Conservation (phyloP, 257 asterid species). For the Agastache rugosa region DNA sequence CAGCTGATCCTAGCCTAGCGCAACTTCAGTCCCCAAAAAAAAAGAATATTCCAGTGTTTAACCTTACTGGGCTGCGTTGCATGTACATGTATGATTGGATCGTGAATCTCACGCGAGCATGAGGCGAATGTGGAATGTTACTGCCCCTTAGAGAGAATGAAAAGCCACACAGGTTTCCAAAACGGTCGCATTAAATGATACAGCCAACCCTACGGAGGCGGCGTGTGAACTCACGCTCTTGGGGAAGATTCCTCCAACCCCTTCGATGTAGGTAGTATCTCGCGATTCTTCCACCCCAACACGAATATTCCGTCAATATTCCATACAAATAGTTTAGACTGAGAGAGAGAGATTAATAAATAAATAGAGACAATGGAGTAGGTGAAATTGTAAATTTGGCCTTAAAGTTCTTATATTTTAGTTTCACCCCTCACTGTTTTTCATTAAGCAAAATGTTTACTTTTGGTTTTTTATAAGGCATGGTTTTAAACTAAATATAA, state of each 20-base stretch:
- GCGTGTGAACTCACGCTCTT: constrained; percentile 30
- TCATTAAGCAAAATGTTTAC: background rate
- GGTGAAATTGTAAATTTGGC: background rate
- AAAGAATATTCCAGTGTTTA: constrained; percentile 30
- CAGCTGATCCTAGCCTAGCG: constrained; percentile 18
- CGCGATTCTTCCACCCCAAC: constrained; percentile 31
- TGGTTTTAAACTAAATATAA: too few species aligned
- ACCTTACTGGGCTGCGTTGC: background rate
- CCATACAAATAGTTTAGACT: background rate
- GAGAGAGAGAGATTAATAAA: background rate
- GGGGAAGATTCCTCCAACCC: constrained; percentile 19
- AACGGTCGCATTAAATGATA: constrained; percentile 25
- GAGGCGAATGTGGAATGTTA: background rate
- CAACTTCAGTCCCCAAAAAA: background rate
- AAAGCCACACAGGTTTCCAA: constrained; percentile 24
- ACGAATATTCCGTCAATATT: constrained; percentile 31
- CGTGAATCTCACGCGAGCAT: constrained; percentile 28
- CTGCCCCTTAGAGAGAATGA: constrained; percentile 27
- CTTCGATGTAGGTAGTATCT: background rate
- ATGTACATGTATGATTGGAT: background rate
- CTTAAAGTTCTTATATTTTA: background rate
- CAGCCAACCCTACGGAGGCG: constrained; percentile 27
- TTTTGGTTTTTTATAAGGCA: too few species aligned
- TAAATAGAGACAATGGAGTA: background rate
- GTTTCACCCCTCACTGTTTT: background rate